These are phyloP conservation scores for Candida railenensis DNA, from an alignment of 805 yeast genomes.

Conservation along the genomic window DNA sequence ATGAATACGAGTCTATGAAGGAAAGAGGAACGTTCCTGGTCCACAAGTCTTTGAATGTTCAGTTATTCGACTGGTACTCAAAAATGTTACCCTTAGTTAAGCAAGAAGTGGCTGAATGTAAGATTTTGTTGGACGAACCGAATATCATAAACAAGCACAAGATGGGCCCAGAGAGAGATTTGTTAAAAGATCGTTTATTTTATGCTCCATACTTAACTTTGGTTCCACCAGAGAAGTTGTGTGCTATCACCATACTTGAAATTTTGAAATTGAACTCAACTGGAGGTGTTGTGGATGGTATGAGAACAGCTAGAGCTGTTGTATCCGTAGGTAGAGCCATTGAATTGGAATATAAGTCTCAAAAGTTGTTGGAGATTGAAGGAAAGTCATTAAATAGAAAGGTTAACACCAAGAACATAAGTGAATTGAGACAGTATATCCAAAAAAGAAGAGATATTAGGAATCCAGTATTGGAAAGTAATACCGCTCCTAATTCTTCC, in stretches of 20 bases:
- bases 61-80: slow-evolving; percentile 81
- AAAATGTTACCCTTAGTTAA: slow-evolving; percentile 69
- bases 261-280: slow-evolving; percentile 70
- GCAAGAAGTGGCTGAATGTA: slow-evolving; percentile 61
- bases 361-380: slow-evolving; percentile 58
- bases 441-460: slow-evolving; percentile 16
- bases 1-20: slow-evolving; percentile 67
- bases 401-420: slow-evolving; percentile 39
- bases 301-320: slow-evolving; percentile 81
- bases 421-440: slow-evolving; percentile 46
- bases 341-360: slow-evolving; percentile 80
- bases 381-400: slow-evolving; percentile 44
- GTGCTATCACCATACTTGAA: slow-evolving; percentile 83
- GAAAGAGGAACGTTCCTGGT: slow-evolving; percentile 56
- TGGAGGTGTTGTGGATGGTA: slow-evolving; percentile 75
- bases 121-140: slow-evolving; percentile 35
- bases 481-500: slow-evolving; percentile 8
- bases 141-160: slow-evolving; percentile 7
- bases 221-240: slow-evolving; percentile 76
- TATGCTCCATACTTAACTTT: slow-evolving; percentile 78
- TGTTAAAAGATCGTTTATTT: slow-evolving; percentile 43
- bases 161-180: slow-evolving; percentile 15
- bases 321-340: slow-evolving; percentile 79
- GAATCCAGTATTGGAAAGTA: slow-evolving; percentile 4
- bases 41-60: slow-evolving; percentile 64